Percentiles rank a stretch among this genome's conserved stretches.
These are phyloP conservation scores for Umbelopsis sp. DNA, from an alignment of 192 early-diverging fungal species.

Conservation along the genomic window DNA sequence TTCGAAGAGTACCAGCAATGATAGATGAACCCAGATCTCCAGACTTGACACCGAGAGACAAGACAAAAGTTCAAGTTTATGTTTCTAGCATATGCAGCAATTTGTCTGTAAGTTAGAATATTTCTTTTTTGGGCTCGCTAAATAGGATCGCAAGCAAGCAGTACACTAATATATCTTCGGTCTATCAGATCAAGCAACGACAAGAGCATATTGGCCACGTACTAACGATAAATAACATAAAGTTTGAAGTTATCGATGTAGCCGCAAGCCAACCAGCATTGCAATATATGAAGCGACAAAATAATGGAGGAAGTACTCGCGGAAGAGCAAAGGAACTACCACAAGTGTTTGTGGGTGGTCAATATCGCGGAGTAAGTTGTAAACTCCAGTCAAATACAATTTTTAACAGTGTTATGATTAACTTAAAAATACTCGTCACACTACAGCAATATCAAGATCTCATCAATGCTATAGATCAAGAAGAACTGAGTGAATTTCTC, in stretches of 20 bases:
- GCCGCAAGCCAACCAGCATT: conserved; percentile 42
- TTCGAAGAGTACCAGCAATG: background rate
- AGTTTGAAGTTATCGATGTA: conserved; percentile 48
- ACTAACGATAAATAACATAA: conserved; percentile 40
- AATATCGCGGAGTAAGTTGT: conserved; percentile 44
- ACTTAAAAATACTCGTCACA: background rate
- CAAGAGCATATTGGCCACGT: conserved; percentile 44
- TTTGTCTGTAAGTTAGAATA: conserved; percentile 25
- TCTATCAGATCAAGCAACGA: conserved; percentile 42
- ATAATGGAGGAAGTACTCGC: conserved; percentile 21
- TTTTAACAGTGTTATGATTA: background rate
- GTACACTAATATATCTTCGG: background rate
- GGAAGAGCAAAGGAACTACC: conserved; percentile 44
- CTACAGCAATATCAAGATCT: conserved; percentile 30
- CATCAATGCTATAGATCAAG: conserved; percentile 17
- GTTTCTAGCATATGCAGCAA: conserved; percentile 50
- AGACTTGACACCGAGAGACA: conserved; percentile 28
- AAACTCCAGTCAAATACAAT: background rate
- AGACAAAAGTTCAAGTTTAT: conserved; percentile 47
- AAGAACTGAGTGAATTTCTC: conserved; percentile 18
- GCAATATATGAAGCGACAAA: conserved; percentile 43
- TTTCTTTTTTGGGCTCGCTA: too few species aligned
- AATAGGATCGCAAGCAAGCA: too few species aligned
- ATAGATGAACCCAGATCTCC: conserved; percentile 3
- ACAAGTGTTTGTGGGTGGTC: conserved; percentile 50